These are phyloP conservation scores for Cronartium quercuum DNA, from an alignment of 1,284 basidiomycete genomes.

Conservation along the genomic window DNA sequence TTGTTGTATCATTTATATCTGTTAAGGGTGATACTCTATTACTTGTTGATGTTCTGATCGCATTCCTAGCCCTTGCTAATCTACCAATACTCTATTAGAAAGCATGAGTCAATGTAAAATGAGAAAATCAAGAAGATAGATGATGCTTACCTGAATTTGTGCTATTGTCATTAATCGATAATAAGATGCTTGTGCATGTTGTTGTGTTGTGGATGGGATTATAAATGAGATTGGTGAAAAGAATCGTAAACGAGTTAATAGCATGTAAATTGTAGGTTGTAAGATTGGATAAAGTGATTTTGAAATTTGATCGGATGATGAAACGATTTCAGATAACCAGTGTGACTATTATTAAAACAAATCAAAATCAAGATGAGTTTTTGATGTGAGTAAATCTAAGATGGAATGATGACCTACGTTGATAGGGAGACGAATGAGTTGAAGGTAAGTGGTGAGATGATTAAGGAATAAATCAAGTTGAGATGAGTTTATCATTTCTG, in stretches of 20 bases:
- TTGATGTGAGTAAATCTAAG: too few species aligned
- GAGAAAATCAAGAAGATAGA: background rate
- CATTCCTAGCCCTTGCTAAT: background rate
- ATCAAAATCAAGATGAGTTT: too few species aligned
- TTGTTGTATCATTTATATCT: background rate
- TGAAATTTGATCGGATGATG: background rate
- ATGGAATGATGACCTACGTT: too few species aligned
- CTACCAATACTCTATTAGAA: background rate
- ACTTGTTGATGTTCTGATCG: background rate
- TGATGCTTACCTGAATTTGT: background rate
- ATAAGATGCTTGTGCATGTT: background rate
- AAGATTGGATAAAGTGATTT: background rate
- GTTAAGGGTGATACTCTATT: background rate
- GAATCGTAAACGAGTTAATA: background rate
- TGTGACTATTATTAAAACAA: background rate
- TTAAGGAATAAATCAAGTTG: too few species aligned
- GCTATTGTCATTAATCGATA: background rate
- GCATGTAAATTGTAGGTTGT: background rate
- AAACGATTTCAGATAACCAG: background rate
- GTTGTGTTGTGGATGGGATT: background rate
- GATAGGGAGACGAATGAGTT: too few species aligned
- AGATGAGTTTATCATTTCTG: too few species aligned
- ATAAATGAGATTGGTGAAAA: background rate
- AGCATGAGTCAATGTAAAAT: background rate
- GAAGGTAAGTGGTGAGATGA: too few species aligned